Conservation (phyloP, 768 basidiomycete species). For the Collybia mongolica region DNA sequence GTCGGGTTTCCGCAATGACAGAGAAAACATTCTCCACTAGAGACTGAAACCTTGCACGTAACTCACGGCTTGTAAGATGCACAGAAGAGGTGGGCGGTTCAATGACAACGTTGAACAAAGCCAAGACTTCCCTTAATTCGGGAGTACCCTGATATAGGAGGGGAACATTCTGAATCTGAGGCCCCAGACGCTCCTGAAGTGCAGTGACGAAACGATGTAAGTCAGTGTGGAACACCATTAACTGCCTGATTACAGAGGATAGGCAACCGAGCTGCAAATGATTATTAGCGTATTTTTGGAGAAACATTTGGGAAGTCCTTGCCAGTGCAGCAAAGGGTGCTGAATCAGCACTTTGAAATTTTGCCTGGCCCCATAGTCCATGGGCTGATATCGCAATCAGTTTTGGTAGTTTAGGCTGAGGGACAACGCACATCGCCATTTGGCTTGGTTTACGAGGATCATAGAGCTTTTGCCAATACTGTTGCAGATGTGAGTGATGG, state of each 20-base stretch:
- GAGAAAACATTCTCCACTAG: constrained; percentile 69
- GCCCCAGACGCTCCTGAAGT: constrained; percentile 60
- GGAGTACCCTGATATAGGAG: constrained; percentile 72
- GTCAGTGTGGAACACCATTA: constrained; percentile 74
- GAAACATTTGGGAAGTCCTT: background rate
- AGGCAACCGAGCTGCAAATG: constrained; percentile 55
- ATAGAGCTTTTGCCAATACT: constrained; percentile 79
- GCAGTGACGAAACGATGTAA: constrained; percentile 62
- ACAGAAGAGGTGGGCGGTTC: constrained; percentile 46
- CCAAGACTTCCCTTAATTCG: constrained; percentile 63
- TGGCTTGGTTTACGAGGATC: constrained; percentile 66
- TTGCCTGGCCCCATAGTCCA: constrained; percentile 77
- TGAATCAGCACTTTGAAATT: constrained; percentile 63
- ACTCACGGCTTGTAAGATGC: constrained; percentile 53
- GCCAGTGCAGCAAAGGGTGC: constrained; percentile 66
- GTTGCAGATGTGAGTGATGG: background rate
- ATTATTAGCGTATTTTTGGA: background rate
- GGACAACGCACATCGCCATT: constrained; percentile 60
- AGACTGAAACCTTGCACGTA: constrained; percentile 69
- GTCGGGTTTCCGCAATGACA: constrained; percentile 65
- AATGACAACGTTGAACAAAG: constrained; percentile 49
- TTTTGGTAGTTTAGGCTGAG: background rate
- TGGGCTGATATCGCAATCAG: constrained; percentile 38
- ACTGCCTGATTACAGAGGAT: constrained; percentile 68
- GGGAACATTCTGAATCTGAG: constrained; percentile 67